These are phyloP conservation scores for Coemansia sp. DNA, from an alignment of 192 early-diverging fungal genomes.

Conservation along the genomic window DNA sequence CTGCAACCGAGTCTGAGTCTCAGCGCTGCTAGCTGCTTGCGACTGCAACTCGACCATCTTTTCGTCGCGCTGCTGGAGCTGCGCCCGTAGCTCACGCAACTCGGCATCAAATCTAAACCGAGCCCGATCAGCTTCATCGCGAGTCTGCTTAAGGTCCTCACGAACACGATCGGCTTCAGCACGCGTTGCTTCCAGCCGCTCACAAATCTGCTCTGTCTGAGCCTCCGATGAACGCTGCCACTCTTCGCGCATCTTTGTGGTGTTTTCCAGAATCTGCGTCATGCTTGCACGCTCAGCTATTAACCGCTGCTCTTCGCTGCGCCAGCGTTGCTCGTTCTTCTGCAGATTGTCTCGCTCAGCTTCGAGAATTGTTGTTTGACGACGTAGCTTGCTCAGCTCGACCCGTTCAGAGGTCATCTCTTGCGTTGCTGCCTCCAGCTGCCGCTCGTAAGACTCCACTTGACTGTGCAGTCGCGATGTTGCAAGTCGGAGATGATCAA, in stretches of 20 bases:
- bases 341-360: slow-evolving; percentile 51
- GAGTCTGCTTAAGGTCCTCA: slow-evolving; percentile 24
- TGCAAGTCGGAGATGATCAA: slow-evolving; percentile 61
- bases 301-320: slow-evolving; percentile 38
- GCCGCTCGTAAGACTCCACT: slow-evolving; percentile 59
- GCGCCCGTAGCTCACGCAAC: slow-evolving; percentile 29
- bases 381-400: slow-evolving; percentile 44
- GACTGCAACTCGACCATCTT: slow-evolving; percentile 17
- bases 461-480: slow-evolving; percentile 52
- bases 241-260: slow-evolving; percentile 48
- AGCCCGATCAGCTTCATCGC: slow-evolving; percentile 31
- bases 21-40: slow-evolving; percentile 23
- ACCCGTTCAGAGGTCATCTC: slow-evolving; percentile 54
- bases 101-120: slow-evolving; percentile 34
- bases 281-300: slow-evolving; percentile 40
- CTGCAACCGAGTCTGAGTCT: slow-evolving; percentile 55
- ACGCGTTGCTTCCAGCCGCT: slow-evolving; percentile 32
- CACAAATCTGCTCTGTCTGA: slow-evolving; percentile 16
- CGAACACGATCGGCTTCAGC: slow-evolving; percentile 20
- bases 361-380: slow-evolving; percentile 55
- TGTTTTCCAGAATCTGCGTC: slow-evolving; percentile 52
- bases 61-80: slow-evolving; percentile 39
- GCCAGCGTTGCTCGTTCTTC: slow-evolving; percentile 40
- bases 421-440: slow-evolving; percentile 58
- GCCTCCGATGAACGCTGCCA: slow-evolving; percentile 33